Conservation (phyloP, 495 filamentous ascomycete genomes). For the Pyronema omphalodes region DNA sequence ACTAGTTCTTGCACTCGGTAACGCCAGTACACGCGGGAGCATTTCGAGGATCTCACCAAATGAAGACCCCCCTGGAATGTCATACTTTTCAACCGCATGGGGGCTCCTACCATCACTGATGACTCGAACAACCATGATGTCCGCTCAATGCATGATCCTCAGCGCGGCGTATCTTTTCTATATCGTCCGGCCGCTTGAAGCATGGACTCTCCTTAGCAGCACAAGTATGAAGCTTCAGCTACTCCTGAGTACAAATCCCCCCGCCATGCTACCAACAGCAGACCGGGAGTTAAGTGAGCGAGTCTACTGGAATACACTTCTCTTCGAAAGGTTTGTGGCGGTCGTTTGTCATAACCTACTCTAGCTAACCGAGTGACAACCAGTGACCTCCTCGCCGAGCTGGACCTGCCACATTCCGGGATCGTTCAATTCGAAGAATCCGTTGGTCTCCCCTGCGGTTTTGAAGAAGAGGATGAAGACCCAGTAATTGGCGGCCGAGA, state of each 20-base stretch:
- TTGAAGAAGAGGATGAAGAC: constrained; percentile 42
- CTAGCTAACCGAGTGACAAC: constrained; percentile 1
- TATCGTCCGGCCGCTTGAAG: constrained; percentile 59
- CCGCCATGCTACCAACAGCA: constrained; percentile 46
- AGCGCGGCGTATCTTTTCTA: constrained; percentile 70
- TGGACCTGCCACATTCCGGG: constrained; percentile 66
- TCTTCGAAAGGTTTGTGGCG: constrained; percentile 42
- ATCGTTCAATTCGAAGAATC: constrained; percentile 64
- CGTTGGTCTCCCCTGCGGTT: constrained; percentile 59
- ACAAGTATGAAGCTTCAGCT: constrained; percentile 67
- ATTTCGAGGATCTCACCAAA: constrained; percentile 54
- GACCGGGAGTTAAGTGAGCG: constrained; percentile 54
- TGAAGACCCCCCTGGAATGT: constrained; percentile 54
- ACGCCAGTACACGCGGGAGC: constrained; percentile 49
- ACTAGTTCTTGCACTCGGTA: constrained; percentile 56
- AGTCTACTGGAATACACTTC: constrained; percentile 66
- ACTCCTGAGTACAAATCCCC: constrained; percentile 41
- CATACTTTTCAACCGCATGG: constrained; percentile 69
- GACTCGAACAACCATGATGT: constrained; percentile 56
- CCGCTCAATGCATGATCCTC: constrained; percentile 61
- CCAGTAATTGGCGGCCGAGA: constrained; percentile 38
- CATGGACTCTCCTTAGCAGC: constrained; percentile 61
- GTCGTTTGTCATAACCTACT: background rate
- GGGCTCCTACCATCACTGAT: constrained; percentile 55
- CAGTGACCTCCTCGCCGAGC: constrained; percentile 55